Conservation (phyloP, 805 yeast species). For the Candida nitratophila region DNA sequence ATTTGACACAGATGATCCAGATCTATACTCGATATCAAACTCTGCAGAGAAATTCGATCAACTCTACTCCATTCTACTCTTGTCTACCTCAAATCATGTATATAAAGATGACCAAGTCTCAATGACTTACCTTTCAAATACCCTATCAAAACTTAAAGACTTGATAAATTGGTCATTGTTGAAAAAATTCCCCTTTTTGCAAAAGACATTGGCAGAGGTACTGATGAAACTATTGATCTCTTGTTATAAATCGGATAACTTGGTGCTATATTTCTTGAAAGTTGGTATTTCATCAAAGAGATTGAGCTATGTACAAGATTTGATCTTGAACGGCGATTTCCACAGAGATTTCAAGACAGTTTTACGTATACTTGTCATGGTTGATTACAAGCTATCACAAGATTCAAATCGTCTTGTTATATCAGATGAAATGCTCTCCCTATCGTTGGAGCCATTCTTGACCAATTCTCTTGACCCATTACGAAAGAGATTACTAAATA, state of each 20-base stretch:
- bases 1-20: not conserved
- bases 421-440: constrained; percentile 3
- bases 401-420: not conserved
- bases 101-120: constrained; percentile 10
- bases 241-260: constrained; percentile 10
- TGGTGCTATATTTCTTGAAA: constrained; percentile 15
- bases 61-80: constrained; percentile 19
- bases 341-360: constrained; percentile 15
- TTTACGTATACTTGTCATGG: constrained; percentile 9
- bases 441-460: not conserved
- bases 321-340: constrained; percentile 1
- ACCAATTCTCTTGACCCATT: not conserved
- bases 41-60: constrained; percentile 18
- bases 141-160: constrained; percentile 15
- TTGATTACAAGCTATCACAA: not conserved
- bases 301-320: constrained; percentile 4
- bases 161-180: constrained; percentile 24
- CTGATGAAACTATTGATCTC: constrained; percentile 17
- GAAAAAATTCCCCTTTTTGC: constrained; percentile 17
- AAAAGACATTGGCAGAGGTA: constrained; percentile 18
- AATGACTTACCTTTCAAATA: constrained; percentile 10
- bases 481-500: not conserved
- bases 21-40: constrained; percentile 8
- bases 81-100: constrained; percentile 12
- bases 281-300: constrained; percentile 11